Conservation (phyloP, 164 flowering plant genomes). For the Annona squamosa region DNA sequence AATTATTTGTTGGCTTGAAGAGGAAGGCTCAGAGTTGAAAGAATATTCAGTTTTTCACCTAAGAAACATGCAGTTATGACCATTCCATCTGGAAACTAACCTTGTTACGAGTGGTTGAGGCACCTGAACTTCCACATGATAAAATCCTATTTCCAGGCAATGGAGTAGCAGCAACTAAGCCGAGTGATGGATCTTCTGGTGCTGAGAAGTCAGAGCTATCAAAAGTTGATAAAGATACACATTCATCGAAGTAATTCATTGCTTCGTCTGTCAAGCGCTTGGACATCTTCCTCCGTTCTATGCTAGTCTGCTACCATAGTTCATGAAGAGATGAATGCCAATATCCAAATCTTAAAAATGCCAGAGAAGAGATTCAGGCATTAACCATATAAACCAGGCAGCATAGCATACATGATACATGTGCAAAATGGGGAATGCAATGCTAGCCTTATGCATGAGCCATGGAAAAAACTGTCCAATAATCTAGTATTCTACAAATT, state of each 20-base stretch:
- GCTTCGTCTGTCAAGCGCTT: constrained; percentile 71
- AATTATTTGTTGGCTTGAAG: neutral
- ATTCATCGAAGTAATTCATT: constrained; percentile 86
- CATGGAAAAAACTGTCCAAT: no score
- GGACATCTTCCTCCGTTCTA: constrained; percentile 69
- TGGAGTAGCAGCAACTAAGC: constrained; percentile 17
- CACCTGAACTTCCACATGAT: constrained; percentile 24
- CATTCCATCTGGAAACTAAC: constrained; percentile 19
- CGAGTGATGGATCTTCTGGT: constrained; percentile 49
- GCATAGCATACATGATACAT: neutral
- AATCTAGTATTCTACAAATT: no score
- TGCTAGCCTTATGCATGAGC: no score
- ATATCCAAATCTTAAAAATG: no score
- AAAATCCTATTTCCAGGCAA: constrained; percentile 11
- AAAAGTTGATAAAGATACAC: constrained; percentile 86
- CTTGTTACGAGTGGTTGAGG: constrained; percentile 28
- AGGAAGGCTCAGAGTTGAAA: neutral
- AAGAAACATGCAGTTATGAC: neutral
- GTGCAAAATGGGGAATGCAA: neutral
- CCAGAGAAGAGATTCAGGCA: neutral
- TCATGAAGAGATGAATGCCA: neutral
- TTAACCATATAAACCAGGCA: neutral
- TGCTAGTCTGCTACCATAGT: constrained; percentile 50
- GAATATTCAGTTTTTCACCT: neutral
- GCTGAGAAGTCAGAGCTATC: constrained; percentile 87